Evolutionary conservation across 208 protist genomes (phyloP), one percentile per base, ranked within the genome.

Genomic region (Willaertia magna): DNA sequence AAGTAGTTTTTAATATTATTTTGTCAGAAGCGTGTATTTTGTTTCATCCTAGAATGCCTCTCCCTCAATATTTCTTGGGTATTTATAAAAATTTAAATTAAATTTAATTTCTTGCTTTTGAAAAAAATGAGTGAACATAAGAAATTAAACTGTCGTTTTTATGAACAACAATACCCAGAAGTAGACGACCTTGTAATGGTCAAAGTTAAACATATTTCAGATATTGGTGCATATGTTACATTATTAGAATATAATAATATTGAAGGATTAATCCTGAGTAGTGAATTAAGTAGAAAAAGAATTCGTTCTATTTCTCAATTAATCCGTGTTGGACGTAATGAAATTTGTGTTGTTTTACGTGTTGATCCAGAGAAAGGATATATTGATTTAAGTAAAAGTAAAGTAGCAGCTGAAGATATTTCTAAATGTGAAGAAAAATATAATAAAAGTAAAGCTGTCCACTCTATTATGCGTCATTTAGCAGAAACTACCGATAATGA

Each of bases 281-380:
- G 95, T 34, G 98, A 99, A 91, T 92, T 99, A 34, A 98, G 96
- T 52, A 88, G 97, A 46, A 90, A 95, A 74, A 96, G 98, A 89
- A 99, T 99, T 88, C 95, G 98, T 86, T 99, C 97, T 1, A 96
- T 99, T 89, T 96, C 96, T 83, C 98, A 99, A 90, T 90, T 99
- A n/a, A 98, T 99, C 79, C 96, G 97, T 87, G 97, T 99, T 26
- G 98, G 97, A 40, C 91, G 93, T 39, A 93, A 92, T 55, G 98
- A 99, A 89, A 94, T 96, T 51, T 95, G 97, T 3, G 93, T 98
- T 86, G 98, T 99, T 18, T 93, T 99, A 75, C 95, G 98, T 89
- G 98, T 99, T 75, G 98, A 99, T 89, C 93, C 95, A 88, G 97
- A 98, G 49, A 99, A 99, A 88, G 84, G 84, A 47, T 86, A 86